Conservation (phyloP, 176 grass and related monocot genomes). For the Olyra latifolia region DNA sequence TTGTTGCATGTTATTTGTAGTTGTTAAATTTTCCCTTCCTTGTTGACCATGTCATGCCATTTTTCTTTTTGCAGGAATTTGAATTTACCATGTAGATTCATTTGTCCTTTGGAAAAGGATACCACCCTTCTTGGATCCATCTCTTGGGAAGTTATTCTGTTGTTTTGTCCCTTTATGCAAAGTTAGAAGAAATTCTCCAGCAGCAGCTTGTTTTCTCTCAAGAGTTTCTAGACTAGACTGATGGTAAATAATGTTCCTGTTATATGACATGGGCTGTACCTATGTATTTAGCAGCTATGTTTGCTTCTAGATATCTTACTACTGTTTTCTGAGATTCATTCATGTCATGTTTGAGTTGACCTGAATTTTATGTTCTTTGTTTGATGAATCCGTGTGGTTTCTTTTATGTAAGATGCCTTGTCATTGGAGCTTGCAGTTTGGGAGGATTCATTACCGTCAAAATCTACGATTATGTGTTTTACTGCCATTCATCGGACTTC, state of each 20-base stretch:
- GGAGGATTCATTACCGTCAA: not conserved
- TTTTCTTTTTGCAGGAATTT: conserved; percentile 50
- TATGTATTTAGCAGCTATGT: conserved; percentile 13
- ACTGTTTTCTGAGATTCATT: conserved; percentile 10
- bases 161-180: conserved; percentile 3
- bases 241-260: conserved; percentile 35
- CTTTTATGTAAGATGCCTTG: not conserved
- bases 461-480: not conserved
- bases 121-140: conserved; percentile 17
- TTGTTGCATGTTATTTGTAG: not conserved
- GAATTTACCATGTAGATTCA: conserved; percentile 42
- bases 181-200: conserved; percentile 33
- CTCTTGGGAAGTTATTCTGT: conserved; percentile 45
- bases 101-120: conserved; percentile 51
- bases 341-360: conserved; percentile 25
- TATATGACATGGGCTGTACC: conserved; percentile 18
- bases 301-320: not conserved
- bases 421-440: not conserved
- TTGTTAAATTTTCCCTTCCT: not conserved
- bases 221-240: conserved; percentile 29
- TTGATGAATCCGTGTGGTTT: not conserved
- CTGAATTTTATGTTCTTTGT: not conserved
- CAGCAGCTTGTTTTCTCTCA: conserved; percentile 6
- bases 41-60: not conserved
- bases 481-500: not conserved